Evolutionary conservation across 164 flowering plant genomes (phyloP).

Genomic region (Dillenia turbinata): DNA sequence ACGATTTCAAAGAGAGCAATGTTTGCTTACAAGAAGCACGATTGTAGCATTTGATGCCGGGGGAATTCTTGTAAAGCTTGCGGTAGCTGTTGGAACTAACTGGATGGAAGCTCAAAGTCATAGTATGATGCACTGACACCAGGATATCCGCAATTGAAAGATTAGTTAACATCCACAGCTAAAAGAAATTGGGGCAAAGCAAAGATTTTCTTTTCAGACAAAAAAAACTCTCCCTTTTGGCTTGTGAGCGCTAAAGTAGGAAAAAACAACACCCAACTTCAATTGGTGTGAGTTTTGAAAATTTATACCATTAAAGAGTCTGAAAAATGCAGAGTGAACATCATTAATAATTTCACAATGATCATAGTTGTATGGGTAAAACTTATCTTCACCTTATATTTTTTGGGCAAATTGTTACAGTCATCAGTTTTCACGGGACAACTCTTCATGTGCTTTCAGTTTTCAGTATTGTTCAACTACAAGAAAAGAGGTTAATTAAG

Average conservation of each 20-base stretch:
- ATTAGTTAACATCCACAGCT: not conserved
- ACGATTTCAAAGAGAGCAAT: not conserved
- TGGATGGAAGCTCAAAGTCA: conserved; percentile 84
- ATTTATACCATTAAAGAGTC: conserved; percentile 45
- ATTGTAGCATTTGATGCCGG: conserved; percentile 68
- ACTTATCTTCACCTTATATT: conserved; percentile 53
- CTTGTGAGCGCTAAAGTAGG: not conserved
- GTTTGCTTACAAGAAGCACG: conserved; percentile 95
- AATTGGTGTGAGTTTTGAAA: conserved; percentile 71
- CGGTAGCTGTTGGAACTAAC: conserved; percentile 70
- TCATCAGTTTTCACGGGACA: conserved; percentile 90
- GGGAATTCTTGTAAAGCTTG: conserved; percentile 76
- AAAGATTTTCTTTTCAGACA: too few relatives aligned
- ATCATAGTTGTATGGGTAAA: too few relatives aligned
- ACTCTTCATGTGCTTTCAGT: conserved; percentile 77
- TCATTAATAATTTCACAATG: not conserved
- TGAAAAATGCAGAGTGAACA: conserved; percentile 22
- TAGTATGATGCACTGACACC: conserved; percentile 80
- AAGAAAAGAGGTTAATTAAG: conserved; percentile 6
- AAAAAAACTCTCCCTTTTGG: too few relatives aligned
- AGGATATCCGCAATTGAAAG: conserved; percentile 80
- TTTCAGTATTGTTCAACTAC: conserved; percentile 62
- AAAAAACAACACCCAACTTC: conserved; percentile 80
- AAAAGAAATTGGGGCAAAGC: too few relatives aligned
- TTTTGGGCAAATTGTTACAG: conserved; percentile 64